Base-by-base conservation (phyloP, 2,329 filamentous ascomycete species). In the Colletotrichum magnum region DNA sequence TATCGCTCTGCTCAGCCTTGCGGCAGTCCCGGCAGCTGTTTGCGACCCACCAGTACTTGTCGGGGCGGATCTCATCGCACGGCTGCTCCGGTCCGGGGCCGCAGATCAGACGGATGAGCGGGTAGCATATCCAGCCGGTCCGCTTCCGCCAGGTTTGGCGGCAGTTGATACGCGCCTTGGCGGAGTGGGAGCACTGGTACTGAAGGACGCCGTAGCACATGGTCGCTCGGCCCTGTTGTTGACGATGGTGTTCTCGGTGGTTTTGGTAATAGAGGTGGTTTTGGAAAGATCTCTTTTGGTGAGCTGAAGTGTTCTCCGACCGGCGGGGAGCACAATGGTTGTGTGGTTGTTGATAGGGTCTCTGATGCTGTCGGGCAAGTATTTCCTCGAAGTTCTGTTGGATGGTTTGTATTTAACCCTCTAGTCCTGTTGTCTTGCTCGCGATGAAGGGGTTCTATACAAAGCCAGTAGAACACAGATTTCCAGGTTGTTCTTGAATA, bases 151-250 rank as follows among this genome's bases (percentile, higher is more conserved):
- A 66, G n/a, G 53, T 63, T 4, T 53, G 48, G 39, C 64, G 62
- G 43, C 66, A 64, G 16, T 47, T 60, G n/a, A 72, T 26, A 41
- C 36, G 45, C n/a, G 45, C 18, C 43, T 41, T 51, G 6, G 24
- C 28, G 28, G 53, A 56, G 51, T 73, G 68, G 24, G 54, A 45
- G 36, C 68, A 68, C 4, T 67, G 18, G 16, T 68, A 60, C 7
- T 51, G 58, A 4, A 53, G 28, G 18, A 32, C 54, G 18, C 68
- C 52, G 59, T 68, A 36, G 36, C 71, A 72, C 71, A 72, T 72
- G 9, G 24, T 48, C n/a, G 16, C 10, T 36, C 21, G 47, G 21
- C 24, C 5, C 9, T 50, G 47, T 16, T 43, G 47, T 13, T 18
- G 4, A 16, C 36, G 63, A 9, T 32, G 10, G 15, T 61, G 2